Evolutionary conservation across 345 rosid genomes (phyloP).

Genomic region (Iberis pinnata): DNA sequence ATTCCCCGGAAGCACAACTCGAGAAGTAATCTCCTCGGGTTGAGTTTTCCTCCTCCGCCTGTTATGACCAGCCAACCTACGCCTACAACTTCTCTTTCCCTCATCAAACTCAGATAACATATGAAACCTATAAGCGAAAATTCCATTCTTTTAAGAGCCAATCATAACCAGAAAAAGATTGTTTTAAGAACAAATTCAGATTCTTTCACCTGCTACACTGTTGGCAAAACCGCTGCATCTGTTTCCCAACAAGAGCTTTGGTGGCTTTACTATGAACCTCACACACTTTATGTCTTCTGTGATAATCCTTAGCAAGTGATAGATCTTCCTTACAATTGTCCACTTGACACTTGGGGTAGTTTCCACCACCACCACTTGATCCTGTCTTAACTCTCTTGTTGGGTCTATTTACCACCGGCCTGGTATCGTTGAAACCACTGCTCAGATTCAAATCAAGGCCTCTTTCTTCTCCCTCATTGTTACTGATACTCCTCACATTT

Average conservation of each 20-base stretch:
- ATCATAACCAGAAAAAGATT: not conserved
- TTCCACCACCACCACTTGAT: conserved; percentile 39
- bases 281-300: conserved; percentile 87
- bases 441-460: conserved; percentile 61
- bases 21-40: conserved; percentile 54
- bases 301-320: conserved; percentile 72
- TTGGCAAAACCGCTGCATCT: conserved; percentile 96
- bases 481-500: not conserved
- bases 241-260: conserved; percentile 68
- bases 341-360: conserved; percentile 78
- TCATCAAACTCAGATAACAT: conserved; percentile 74
- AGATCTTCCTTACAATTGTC: conserved; percentile 77
- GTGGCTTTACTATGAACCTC: conserved; percentile 76
- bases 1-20: conserved; percentile 38
- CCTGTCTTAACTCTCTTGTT: conserved; percentile 65
- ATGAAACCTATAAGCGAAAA: conserved; percentile 49
- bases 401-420: conserved; percentile 40
- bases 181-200: not conserved
- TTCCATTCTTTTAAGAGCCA: not conserved
- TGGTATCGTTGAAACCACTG: conserved; percentile 35
- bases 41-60: conserved; percentile 74
- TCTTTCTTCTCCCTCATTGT: conserved; percentile 36
- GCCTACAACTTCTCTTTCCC: conserved; percentile 82
- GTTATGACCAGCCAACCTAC: conserved; percentile 80
- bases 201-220: conserved; percentile 85